Conservation (phyloP, 192 early-diverging fungal genomes). For the Coemansia sp. region DNA sequence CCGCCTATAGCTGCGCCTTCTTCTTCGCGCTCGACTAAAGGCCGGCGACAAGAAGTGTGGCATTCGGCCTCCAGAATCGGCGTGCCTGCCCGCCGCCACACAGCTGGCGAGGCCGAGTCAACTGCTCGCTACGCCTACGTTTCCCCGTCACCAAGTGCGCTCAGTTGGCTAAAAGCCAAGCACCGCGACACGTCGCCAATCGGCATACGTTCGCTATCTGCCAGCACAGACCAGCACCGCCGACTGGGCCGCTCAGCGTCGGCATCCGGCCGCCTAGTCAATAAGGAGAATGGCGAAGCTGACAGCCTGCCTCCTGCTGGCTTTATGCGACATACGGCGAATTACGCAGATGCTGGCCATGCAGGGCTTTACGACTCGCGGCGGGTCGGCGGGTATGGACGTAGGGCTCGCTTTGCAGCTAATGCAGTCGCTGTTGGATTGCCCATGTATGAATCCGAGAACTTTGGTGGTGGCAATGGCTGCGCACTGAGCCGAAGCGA, state of each 20-base stretch:
- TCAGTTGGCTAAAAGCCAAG: slow-evolving; percentile 19
- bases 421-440: not conserved
- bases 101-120: slow-evolving; percentile 36
- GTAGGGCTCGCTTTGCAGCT: slow-evolving; percentile 5
- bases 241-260: slow-evolving; percentile 1
- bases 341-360: not conserved
- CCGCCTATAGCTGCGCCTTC: not conserved
- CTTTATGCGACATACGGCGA: not conserved
- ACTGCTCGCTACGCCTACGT: slow-evolving; percentile 8
- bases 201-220: slow-evolving; percentile 28
- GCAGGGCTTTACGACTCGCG: not conserved
- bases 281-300: not conserved
- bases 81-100: slow-evolving; percentile 34
- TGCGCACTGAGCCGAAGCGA: slow-evolving; percentile 23
- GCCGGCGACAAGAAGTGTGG: not conserved
- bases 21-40: not conserved
- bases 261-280: slow-evolving; percentile 2
- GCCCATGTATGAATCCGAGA: not conserved
- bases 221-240: slow-evolving; percentile 14
- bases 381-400: not conserved
- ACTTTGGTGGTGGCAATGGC: not conserved
- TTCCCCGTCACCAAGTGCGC: slow-evolving; percentile 6
- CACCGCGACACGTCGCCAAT: slow-evolving; percentile 38
- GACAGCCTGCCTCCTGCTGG: not conserved
- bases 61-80: not conserved